phyloP scores from a whole-genome alignment of 441 rosid species.

The Eruca vesicaria region DNA sequence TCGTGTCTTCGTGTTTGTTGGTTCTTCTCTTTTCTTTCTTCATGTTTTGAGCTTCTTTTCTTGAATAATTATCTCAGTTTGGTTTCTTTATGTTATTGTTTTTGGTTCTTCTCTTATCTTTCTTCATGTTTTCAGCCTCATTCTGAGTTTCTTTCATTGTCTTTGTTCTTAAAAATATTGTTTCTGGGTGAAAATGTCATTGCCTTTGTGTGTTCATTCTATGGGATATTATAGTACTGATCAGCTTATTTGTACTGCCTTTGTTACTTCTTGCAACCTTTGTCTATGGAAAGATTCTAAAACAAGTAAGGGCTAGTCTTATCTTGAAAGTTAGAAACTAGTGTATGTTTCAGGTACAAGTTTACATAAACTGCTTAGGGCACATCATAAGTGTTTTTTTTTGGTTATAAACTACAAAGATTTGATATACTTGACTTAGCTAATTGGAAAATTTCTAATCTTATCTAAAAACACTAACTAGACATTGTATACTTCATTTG shows the following conservation, averaged over 20 bases:
- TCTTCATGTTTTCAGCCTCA: conserved; percentile 19
- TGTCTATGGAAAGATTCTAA: not conserved
- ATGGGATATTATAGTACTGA: not conserved
- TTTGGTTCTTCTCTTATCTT: not conserved
- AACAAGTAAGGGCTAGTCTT: not conserved
- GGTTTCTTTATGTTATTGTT: too few relatives aligned
- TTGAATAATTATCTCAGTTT: not conserved
- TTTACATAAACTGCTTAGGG: not conserved
- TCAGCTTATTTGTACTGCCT: not conserved
- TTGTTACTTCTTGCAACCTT: not conserved
- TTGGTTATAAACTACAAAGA: not conserved
- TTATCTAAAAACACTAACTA: not conserved
- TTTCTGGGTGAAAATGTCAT: not conserved
- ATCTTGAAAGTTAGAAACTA: not conserved
- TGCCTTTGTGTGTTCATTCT: not conserved
- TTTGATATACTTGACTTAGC: not conserved
- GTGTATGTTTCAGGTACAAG: not conserved
- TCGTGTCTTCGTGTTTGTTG: conserved; percentile 5
- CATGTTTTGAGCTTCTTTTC: conserved; percentile 16
- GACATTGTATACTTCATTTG: too few relatives aligned
- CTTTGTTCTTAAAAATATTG: not conserved
- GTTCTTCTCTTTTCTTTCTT: conserved; percentile 14
- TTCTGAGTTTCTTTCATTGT: not conserved
- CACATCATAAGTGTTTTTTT: too few relatives aligned
- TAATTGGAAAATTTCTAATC: not conserved